Evolutionary conservation across 164 flowering plant species (phyloP), one percentile per base, ranked within the genome.

Genomic region (Kalanchoe fedtschenkoi): DNA sequence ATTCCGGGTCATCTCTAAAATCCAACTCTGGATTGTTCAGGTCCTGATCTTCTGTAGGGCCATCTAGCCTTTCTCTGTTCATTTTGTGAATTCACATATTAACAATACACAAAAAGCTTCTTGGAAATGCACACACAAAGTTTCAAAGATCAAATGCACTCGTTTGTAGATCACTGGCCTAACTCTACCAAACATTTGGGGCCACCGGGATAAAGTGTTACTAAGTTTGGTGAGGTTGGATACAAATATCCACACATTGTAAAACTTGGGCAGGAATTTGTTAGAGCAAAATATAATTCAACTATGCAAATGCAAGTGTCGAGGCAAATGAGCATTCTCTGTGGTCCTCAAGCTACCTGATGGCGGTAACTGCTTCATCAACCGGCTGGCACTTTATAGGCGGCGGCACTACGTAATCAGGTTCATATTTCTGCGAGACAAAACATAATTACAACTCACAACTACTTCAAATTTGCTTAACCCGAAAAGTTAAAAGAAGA

Each of bases 321-420:
- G n/a, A n/a, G n/a, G n/a, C n/a, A n/a, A n/a, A n/a, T n/a, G n/a
- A n/a, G n/a, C n/a, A n/a, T n/a, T n/a, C n/a, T n/a, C n/a, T n/a
- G n/a, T n/a, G n/a, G n/a, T n/a, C n/a, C n/a, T n/a, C n/a, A n/a
- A 58, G 10, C 16, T 16, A 58, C 61, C 61, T 58, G 41, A 58
- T 34, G 14, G n/a, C n/a, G n/a, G 41, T 58, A 34, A 58, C 19
- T 34, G 42, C 42, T 32, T 39, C 6, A 58, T 33, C 24, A 34
- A 5, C 42, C 24, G 38, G 42, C 16, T 58, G 41, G 34, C 41
- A 17, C 42, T 58, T 58, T 24, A 17, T 58, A 2, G 61, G 41
- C 28, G 22, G 39, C 17, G 38, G 6, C 24, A 37, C n/a, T n/a
- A 13, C 17, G 28, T 51, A 51, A 13, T 51, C 26, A 2, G 56